Evolutionary conservation across 1,284 basidiomycete genomes (phyloP).

Genomic region (Apiotrichum montevideense): DNA sequence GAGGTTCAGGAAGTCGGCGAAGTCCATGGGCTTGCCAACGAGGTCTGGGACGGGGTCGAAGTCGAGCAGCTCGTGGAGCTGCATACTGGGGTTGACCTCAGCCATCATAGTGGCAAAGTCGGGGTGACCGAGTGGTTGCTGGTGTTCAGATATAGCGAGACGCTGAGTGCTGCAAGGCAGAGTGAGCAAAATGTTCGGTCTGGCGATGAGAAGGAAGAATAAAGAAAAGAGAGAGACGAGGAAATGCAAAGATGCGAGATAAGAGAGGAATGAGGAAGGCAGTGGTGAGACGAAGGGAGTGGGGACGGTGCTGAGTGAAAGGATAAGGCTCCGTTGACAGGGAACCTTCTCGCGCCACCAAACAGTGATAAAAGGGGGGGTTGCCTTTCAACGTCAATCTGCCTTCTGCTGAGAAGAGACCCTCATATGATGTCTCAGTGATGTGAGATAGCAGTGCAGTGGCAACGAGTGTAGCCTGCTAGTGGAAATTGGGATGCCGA

Average conservation of each 20-base stretch:
- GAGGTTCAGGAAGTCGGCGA: constrained; percentile 41
- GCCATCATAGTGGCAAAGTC: constrained; percentile 8
- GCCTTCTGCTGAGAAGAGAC: no score
- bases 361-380: no score
- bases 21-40: constrained; percentile 34
- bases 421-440: no score
- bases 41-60: constrained; percentile 33
- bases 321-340: not conserved
- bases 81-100: constrained; percentile 3
- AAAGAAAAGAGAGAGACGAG: not conserved
- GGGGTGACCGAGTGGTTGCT: not conserved
- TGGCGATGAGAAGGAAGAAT: not conserved
- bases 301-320: no score
- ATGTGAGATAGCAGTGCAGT: no score
- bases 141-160: no score
- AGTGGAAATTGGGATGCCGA: no score
- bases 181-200: no score
- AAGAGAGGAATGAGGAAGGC: not conserved
- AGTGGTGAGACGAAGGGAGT: no score
- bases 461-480: no score
- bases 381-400: no score
- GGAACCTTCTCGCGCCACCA: not conserved
- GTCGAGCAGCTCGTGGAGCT: constrained; percentile 10
- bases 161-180: no score
- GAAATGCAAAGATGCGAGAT: not conserved